Evolutionary conservation across 2,329 filamentous ascomycete species (phyloP), one percentile per base, ranked within the genome.

Genomic region (Neurospora crassa): DNA sequence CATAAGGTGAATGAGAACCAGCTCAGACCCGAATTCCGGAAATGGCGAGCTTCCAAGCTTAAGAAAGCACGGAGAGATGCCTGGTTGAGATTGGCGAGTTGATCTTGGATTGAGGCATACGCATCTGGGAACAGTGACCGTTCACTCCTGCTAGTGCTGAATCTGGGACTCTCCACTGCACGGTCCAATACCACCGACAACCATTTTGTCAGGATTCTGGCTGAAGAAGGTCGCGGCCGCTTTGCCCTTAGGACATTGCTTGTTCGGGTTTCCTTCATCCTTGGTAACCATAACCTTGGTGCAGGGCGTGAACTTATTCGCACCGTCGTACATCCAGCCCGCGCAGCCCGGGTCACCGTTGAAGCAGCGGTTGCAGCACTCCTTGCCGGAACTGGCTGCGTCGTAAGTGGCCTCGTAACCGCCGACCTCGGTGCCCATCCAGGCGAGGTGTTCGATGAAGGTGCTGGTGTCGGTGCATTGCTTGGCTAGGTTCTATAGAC

Each of bases 351-450:
- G 41, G 5, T 29, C 20, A 14, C 69, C 43, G n/a, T 18, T 18
- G 20, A 67, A 69, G 69, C 76, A 76, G 1, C 34, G n/a, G 4
- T 34, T 45, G 72, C 76, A 77, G 72, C 76, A 77, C 20, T 29
- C 68, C 14, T 70, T 63, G 6, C 73, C 67, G 0, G 74, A 72
- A 5, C 43, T 40, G 12, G 72, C 67, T 2, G 45, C 7, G 29
- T 70, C 68, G 72, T 71, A 75, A 5, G 34, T 42, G 68, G n/a
- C 24, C 12, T 45, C 63, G 70, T 69, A 71, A 11, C 40, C 18
- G 43, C 42, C 53, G 6, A 29, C 59, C 5, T 68, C 47, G 40
- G 72, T 45, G 34, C 73, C 73, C 29, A 72, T 59, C 73, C 74
- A 76, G 67, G 41, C 63, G 16, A 73, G 34, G 14, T 53, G 10